These are phyloP conservation scores for Neotropicomus parvogracilis DNA, from an alignment of 1,284 basidiomycete genomes.

Conservation along the genomic window DNA sequence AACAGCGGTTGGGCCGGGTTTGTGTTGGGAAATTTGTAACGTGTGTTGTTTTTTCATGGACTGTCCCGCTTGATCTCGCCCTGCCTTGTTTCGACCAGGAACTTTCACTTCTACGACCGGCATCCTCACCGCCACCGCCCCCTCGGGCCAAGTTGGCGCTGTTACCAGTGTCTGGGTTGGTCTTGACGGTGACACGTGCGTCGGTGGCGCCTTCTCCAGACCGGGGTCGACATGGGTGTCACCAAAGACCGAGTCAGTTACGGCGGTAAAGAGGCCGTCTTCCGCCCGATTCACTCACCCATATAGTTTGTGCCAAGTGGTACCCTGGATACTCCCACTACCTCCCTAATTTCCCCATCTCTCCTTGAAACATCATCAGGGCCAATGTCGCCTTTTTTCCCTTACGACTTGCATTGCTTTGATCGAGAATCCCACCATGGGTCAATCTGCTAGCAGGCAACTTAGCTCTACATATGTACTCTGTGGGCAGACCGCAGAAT, in stretches of 20 bases:
- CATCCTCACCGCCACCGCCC: constrained; percentile 5
- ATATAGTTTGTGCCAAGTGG: constrained; percentile 5
- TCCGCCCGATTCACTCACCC: background rate
- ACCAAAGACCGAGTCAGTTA: background rate
- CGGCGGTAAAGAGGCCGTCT: background rate
- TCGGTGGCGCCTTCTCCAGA: background rate
- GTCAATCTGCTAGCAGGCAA: background rate
- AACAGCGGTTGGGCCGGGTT: background rate
- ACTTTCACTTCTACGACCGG: constrained; percentile 3
- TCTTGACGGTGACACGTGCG: constrained; percentile 11
- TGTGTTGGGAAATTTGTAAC: background rate
- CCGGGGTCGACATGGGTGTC: constrained; percentile 2
- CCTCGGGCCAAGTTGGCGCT: background rate
- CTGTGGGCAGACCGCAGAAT: constrained; percentile 16
- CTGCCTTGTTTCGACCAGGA: background rate
- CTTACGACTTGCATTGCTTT: background rate
- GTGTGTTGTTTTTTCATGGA: background rate
- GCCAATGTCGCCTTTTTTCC: constrained; percentile 1
- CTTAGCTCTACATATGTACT: constrained; percentile 4
- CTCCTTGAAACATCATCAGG: constrained; percentile 13
- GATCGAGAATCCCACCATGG: constrained; percentile 15
- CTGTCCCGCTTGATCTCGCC: background rate
- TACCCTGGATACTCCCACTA: background rate
- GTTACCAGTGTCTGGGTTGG: constrained; percentile 10
- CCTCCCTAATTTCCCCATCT: constrained; percentile 8